Base-by-base conservation (phyloP, 495 filamentous ascomycete species). In the Neurospora sp. region DNA sequence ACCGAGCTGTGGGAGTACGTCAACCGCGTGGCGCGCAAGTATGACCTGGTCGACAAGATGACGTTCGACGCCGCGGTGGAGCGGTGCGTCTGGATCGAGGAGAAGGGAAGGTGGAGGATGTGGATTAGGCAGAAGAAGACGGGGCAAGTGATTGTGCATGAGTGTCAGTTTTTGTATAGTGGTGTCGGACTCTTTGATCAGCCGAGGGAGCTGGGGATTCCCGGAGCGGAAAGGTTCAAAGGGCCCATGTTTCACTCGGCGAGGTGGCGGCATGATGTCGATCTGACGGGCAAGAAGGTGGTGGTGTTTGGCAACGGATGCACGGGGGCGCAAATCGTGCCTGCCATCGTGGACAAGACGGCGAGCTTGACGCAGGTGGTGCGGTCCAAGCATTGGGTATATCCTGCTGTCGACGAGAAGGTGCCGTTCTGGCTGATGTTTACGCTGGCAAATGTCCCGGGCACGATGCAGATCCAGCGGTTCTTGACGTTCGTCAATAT, bases 231-330 rank as follows among this genome's bases (percentile, higher is more conserved):
- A 11, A 74, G 73, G 0, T 91, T 91, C 75, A 61, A 84, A 74
- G 89, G 89, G 3, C 74, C 78, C 2, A 82, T 90, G 59, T 84
- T 89, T 53, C 89, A 91, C 73, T 87, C 89, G 2, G 86, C 88
- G 7, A 78, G 86, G 35, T 91, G 89, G 89, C 73, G 86, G 46
- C 74, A 81, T 16, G 74, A 78, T 7, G 75, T 86, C 18, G 80
- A 86, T 41, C 77, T 89, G 40, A 74, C 76, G 8, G 82, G 80
- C 20, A 91, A 90, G 74, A 78, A 86, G 53, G 85, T 91, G 7
- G 82, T 89, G 46, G 82, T 91, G 31, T 77, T 91, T 69, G 89
- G 89, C 5, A 89, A 89, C 12, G 89, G 89, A 10, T 91, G 89
- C 77, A 88, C 77, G 31, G 84, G 81, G 5, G 78, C 83, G 20